phyloP scores from a whole-genome alignment of 495 filamentous ascomycete genomes.

The Cudoniella acicularis region DNA sequence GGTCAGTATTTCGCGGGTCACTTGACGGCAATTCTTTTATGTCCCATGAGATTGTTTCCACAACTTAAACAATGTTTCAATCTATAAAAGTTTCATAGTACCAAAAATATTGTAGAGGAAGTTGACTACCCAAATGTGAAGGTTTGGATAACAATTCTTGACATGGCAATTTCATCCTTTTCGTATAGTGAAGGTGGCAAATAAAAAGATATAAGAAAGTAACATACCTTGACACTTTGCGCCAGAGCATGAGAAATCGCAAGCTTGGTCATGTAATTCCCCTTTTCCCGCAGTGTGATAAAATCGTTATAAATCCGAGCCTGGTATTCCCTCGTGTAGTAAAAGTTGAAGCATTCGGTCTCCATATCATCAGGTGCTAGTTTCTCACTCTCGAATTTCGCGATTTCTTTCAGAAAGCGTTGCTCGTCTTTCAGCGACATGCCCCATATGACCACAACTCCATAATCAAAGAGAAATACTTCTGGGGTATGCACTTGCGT shows the following conservation, averaged over 20 bases:
- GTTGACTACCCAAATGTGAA: too few relatives aligned
- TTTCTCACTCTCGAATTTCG: conserved; percentile 93
- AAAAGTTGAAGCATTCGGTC: conserved; percentile 98
- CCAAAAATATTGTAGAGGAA: too few relatives aligned
- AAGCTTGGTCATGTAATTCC: conserved; percentile 96
- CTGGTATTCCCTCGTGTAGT: conserved; percentile 96
- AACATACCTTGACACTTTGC: conserved; percentile 79
- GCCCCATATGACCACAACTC: conserved; percentile 99
- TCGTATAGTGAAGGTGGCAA: too few relatives aligned
- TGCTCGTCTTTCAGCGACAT: conserved; percentile 84
- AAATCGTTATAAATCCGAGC: conserved; percentile 99
- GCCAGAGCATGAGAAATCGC: conserved; percentile 93
- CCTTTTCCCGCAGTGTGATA: conserved; percentile 86
- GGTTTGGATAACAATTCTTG: too few relatives aligned
- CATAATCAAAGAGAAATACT: conserved; percentile 94
- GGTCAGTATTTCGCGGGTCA: too few relatives aligned
- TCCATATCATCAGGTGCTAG: conserved; percentile 83
- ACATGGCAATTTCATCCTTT: too few relatives aligned
- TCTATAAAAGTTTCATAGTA: not conserved
- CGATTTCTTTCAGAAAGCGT: conserved; percentile 85
- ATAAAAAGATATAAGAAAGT: not conserved
- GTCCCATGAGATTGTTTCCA: too few relatives aligned
- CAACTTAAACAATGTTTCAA: not conserved
- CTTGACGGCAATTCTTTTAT: too few relatives aligned
- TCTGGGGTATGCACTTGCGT: conserved; percentile 84